Evolutionary conservation across 306 rosid species (phyloP).

Genomic region (Datisca glomerata): DNA sequence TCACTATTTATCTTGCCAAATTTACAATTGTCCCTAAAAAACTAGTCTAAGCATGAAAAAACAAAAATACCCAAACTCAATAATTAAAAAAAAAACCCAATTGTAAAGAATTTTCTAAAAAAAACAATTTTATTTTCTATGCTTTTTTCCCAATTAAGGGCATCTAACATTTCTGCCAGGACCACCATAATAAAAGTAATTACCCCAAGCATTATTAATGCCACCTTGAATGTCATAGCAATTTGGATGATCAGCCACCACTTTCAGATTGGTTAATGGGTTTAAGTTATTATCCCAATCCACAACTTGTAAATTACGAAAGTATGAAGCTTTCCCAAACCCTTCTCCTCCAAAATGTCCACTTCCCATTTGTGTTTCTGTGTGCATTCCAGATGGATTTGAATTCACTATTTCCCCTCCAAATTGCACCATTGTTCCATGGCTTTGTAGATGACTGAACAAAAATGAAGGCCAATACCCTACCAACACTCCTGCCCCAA

Average conservation of each 20-base stretch:
- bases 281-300: not conserved
- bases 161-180: not conserved
- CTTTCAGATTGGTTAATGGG: not conserved
- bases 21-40: not conserved
- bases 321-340: not conserved
- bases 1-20: not conserved
- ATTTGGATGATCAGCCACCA: not conserved
- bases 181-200: not conserved
- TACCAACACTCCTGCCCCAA: not conserved
- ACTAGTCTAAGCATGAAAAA: not conserved
- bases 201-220: not conserved
- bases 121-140: not conserved
- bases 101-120: not conserved
- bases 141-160: too few relatives aligned
- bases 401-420: conserved; percentile 1
- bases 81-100: not conserved
- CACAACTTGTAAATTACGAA: not conserved
- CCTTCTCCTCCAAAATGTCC: not conserved
- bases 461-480: not conserved
- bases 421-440: not conserved
- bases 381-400: not conserved
- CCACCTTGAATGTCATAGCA: not conserved
- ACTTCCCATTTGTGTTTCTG: not conserved
- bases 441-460: conserved; percentile 1
- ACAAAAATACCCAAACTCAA: not conserved